Evolutionary conservation across 73 alveolate species (phyloP), one percentile per base, ranked within the genome.

Genomic region (Blepharisma japonicum): DNA sequence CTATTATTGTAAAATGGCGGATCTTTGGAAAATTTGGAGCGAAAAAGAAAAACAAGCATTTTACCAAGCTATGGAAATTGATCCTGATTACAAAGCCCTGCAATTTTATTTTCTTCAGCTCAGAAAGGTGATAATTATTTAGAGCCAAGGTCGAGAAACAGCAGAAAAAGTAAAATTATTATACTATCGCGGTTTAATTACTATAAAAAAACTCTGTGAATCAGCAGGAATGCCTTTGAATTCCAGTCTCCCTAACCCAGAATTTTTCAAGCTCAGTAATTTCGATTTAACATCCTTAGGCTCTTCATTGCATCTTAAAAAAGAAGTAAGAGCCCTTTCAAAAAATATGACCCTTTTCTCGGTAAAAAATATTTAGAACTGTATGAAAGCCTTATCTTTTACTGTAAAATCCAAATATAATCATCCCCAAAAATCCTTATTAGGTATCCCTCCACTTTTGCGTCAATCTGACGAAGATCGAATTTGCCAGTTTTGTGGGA

Each of bases 41-140:
- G 74, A 61, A 61, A 61, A 61, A 25, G 74, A 61, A 61, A 61
- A 61, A 61, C 74, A 61, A 61, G 74, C 47, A 1, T 61, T 61
- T 61, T 61, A 61, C 5, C 47, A n/a, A 9, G 14, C 47, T 5
- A 61, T 61, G 18, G 74, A n/a, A 20, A 9, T 25, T 8, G 74
- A 61, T 14, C 23, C 74, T 9, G 74, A 61, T 3, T 39, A 61
- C 18, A 61, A 61, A 61, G 74, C 74, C 23, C 74, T 61, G 11
- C 74, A 61, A 39, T 2, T 14, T 39, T 25, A 14, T 61, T 61
- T 61, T 14, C 14, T n/a, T 39, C 74, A 61, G 23, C 23, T 61
- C 39, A 61, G 74, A 39, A 61, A 61, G 5, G 23, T 39, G 47
- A 18, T 61, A 4, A 32, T 32, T 32, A 32, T 32, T 32, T 32